Conservation (phyloP, 2,329 filamentous ascomycete genomes). For the Clonostachys sp. region DNA sequence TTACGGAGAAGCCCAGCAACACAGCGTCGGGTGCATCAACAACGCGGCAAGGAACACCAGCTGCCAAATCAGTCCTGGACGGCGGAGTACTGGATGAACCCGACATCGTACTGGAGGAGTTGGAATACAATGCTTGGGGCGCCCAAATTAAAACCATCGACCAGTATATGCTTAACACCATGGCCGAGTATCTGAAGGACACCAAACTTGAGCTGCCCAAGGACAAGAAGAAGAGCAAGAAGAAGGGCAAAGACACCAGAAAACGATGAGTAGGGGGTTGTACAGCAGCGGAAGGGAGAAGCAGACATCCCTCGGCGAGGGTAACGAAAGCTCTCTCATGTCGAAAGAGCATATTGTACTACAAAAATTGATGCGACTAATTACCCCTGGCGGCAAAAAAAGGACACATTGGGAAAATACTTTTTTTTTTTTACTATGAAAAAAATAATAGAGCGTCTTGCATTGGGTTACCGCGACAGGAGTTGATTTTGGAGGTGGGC, state of each 20-base stretch:
- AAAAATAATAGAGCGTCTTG: no score
- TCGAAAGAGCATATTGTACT: no score
- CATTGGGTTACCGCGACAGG: no score
- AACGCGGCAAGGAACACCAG: slow-evolving; percentile 46
- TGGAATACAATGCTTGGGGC: slow-evolving; percentile 57
- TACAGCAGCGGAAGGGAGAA: no score
- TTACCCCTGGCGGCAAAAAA: no score
- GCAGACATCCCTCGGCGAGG: no score
- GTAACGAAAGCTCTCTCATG: no score
- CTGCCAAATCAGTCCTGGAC: slow-evolving; percentile 23
- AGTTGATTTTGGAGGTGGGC: no score
- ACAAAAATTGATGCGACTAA: no score
- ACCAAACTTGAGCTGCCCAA: slow-evolving; percentile 59
- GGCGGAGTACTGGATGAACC: slow-evolving; percentile 18
- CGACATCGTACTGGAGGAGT: slow-evolving; percentile 24
- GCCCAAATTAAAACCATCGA: slow-evolving; percentile 59
- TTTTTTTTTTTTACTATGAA: no score
- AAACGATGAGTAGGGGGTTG: slow-evolving; percentile 27
- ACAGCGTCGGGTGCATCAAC: slow-evolving; percentile 43
- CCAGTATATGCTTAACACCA: slow-evolving; percentile 68
- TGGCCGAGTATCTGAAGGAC: slow-evolving; percentile 57
- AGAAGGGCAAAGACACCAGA: slow-evolving; percentile 52
- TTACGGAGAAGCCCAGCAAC: slow-evolving; percentile 59
- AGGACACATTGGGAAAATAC: no score
- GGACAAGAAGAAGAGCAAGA: slow-evolving; percentile 61